Evolutionary conservation across 2,329 filamentous ascomycete genomes (phyloP).

Genomic region (Colletotrichum endophyticum): DNA sequence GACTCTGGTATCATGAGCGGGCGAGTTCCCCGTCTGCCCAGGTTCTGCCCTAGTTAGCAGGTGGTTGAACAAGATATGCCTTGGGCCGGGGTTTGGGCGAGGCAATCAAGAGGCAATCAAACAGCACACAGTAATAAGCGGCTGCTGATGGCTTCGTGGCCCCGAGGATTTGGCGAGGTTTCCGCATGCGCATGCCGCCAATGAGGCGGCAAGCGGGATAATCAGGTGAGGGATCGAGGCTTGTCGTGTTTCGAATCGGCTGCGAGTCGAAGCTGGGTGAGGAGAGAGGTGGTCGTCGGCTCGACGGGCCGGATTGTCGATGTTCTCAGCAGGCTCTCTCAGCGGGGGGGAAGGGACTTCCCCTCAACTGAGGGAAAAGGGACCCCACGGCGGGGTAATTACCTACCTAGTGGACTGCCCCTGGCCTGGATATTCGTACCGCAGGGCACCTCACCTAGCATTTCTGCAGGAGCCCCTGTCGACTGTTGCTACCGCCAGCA

Average conservation of each 20-base stretch:
- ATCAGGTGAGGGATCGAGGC: conserved; percentile 11
- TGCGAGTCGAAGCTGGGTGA: background rate
- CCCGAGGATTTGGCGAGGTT: conserved; percentile 11
- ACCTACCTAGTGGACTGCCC: background rate
- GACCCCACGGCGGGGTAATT: conserved; percentile 23
- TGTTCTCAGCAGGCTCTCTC: background rate
- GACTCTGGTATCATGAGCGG: background rate
- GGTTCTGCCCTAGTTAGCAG: background rate
- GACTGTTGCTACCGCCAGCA: background rate
- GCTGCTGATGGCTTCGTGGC: background rate
- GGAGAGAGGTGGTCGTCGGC: conserved; percentile 26
- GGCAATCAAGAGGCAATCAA: background rate
- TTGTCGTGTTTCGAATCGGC: conserved; percentile 14
- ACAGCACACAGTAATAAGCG: background rate
- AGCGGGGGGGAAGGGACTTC: background rate
- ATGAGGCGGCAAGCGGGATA: background rate
- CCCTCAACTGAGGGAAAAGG: background rate
- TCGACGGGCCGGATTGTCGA: conserved; percentile 38
- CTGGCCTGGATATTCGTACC: background rate
- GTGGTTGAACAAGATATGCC: background rate
- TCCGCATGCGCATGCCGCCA: conserved; percentile 2
- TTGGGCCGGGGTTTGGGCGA: background rate
- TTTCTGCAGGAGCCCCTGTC: background rate
- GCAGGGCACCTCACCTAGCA: background rate
- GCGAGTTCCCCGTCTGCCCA: background rate